Evolutionary conservation across 495 filamentous ascomycete species (phyloP).

Genomic region (Talaromyces proteolyticus): DNA sequence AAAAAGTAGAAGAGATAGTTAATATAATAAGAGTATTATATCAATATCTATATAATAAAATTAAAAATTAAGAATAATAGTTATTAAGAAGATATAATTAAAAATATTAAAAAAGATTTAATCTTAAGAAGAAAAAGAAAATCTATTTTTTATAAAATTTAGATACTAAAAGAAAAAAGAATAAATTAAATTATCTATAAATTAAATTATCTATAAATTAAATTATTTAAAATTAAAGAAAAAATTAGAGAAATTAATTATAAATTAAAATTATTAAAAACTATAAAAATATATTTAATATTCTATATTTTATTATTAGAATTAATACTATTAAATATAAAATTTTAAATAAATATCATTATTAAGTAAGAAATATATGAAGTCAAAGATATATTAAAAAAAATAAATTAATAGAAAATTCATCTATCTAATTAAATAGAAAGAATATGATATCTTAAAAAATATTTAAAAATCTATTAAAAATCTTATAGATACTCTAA

Average conservation of each 20-base stretch:
- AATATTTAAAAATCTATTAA: neutral
- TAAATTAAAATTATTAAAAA: neutral
- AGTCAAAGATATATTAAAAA: neutral
- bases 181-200: neutral
- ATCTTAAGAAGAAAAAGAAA: neutral
- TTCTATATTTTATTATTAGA: constrained; percentile 1
- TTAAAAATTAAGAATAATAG: neutral
- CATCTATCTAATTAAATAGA: neutral
- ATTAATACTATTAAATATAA: neutral
- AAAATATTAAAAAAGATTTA: neutral
- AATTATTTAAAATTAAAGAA: constrained; percentile 2
- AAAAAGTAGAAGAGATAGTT: neutral
- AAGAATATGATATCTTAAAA: neutral
- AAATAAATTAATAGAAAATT: neutral
- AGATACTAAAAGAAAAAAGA: neutral
- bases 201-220: neutral
- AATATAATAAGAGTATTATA: neutral
- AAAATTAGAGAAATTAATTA: constrained; percentile 2
- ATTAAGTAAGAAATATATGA: neutral
- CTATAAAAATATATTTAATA: neutral
- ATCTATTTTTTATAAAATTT: constrained; percentile 1
- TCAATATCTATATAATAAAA: neutral
- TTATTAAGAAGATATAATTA: neutral
- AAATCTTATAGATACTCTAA: neutral
- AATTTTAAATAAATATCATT: neutral